Evolutionary conservation across 1,284 basidiomycete genomes (phyloP), one percentile per base, ranked within the genome.

Genomic region (Ustilago curta): DNA sequence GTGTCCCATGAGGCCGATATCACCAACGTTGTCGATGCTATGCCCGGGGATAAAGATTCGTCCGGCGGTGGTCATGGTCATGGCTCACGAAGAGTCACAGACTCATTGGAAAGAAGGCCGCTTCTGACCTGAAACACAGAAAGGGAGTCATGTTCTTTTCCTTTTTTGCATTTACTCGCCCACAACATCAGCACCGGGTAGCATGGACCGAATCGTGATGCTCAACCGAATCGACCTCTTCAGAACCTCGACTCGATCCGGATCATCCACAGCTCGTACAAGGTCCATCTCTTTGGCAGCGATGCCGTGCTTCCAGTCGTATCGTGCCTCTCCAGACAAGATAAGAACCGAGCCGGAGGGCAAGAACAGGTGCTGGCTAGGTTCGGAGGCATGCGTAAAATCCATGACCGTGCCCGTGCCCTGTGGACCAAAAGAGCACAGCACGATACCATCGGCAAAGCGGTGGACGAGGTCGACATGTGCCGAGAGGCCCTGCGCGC

Each of bases 291-390:
- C 16, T 2, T 72, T 47, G 7, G 73, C 70, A 14, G 63, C 44
- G 40, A 88, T 88, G 8, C 87, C 87, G 66, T 88, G 87, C 21
- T 68, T 71, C 87, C 87, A 88, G 0, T 82, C 77, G 85, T 86
- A 88, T 27, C 87, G 64, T 21, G 86, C 85, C 49, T 84, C 80
- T 0, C 85, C 85, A 0, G 77, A 80, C 45, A 88, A 47, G 6
- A 86, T 70, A 42, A 87, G 84, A 1, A 87, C 83, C 0, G 77
- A 84, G 12, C 85, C 55, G 8, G 85, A 79, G 0, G 86, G 86
- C 5, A 88, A 77, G 54, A 85, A 87, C n/a, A 87, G 53, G 27
- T 57, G 55, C 25, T 59, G 49, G 6, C 40, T 4, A 6, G 48
- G 43, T 0, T 27, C n/a, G 1, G 49, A n/a, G 11, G 37, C 39